Base-by-base conservation (phyloP, 768 basidiomycete genomes). In the Chalciporus chontae region DNA sequence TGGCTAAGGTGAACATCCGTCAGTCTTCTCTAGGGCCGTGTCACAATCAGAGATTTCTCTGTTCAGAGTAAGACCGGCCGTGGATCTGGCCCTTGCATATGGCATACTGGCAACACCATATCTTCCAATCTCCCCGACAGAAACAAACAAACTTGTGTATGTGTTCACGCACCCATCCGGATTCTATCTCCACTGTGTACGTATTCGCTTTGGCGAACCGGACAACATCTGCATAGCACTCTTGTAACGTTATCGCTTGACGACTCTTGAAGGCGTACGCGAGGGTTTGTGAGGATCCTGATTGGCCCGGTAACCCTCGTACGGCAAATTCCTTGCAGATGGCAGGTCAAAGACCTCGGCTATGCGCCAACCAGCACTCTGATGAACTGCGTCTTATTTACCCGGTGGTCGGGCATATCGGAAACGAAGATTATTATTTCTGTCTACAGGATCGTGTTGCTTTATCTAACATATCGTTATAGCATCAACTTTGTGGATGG, bases 391-490 rank as follows among this genome's bases (percentile, higher is more conserved):
- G 52, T 53, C 50, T 55, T 53, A 34, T 11, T 26, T 10, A 13
- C 48, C 59, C 49, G 56, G 58, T 52, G 42, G 56, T 59, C 62
- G 62, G 53, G 51, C 31, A 39, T 36, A 44, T 48, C 53, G 24
- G 9, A 37, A 50, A 21, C 29, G 56, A 37, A 52, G 47, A 50
- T 53, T 38, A 24, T n/a, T 36, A 17, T 36, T 31, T 31, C 8
- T 11, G 31, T 26, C 8, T 6, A 26, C 26, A 26, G 5, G 26
- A 26, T 38, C 44, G 36, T 55, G 10, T 49, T 49, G 53, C 59
- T 52, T 45, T 64, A 61, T 64, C 62, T 47, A 32, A 50, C n/a
- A 50, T 58, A 37, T 15, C 19, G 32, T 62, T 62, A 31, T 62
- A 55, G 41, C 58, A 63, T 54, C 31, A 3, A 48, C 31, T 43